Conservation (phyloP, 2,329 filamentous ascomycete genomes). For the Pseudogymnoascus sp. region DNA sequence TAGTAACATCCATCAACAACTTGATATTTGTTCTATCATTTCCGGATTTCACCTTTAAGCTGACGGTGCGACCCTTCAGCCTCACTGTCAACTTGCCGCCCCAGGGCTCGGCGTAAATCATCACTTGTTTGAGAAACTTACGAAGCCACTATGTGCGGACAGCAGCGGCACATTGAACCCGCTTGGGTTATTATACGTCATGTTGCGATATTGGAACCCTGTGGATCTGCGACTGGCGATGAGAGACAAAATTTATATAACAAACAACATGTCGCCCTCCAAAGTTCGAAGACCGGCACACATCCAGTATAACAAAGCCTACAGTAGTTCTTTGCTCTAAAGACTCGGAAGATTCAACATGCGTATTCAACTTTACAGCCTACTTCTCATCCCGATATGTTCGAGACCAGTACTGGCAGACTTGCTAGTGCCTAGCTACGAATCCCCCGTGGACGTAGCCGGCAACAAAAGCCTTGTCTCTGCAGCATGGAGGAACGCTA, state of each 20-base stretch:
- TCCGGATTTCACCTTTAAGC: background rate
- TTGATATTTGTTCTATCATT: background rate
- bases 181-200: background rate
- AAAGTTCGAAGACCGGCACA: background rate
- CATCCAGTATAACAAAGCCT: background rate
- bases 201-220: background rate
- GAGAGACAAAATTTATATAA: background rate
- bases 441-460: background rate
- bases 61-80: background rate
- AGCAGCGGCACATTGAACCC: background rate
- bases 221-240: background rate
- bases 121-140: background rate
- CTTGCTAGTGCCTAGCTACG: background rate
- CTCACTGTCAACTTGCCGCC: background rate
- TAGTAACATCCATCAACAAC: background rate
- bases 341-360: background rate
- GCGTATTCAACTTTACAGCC: background rate
- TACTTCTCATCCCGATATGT: background rate
- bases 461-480: background rate
- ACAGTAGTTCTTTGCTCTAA: background rate
- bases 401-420: background rate
- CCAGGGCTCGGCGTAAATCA: background rate
- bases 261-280: background rate
- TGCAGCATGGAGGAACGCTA: background rate
- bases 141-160: background rate